Percentiles rank a stretch among this genome's conserved stretches.
phyloP scores from a whole-genome alignment of 305 asterid species.

The Ruellia speciosa region DNA sequence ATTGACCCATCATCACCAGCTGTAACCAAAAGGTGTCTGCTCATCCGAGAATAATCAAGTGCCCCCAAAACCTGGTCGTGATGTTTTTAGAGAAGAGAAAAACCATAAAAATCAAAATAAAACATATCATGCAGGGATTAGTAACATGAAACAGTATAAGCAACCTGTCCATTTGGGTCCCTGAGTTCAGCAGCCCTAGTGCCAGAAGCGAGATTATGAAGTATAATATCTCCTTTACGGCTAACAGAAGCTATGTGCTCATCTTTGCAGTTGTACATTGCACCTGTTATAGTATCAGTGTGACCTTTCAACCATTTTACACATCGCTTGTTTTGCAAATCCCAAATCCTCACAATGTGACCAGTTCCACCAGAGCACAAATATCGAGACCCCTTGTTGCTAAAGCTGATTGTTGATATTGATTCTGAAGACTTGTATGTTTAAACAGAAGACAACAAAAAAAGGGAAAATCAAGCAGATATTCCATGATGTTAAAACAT shows the following conservation, averaged over 20 bases:
- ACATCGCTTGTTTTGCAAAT: constrained; percentile 87
- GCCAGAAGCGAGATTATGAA: constrained; percentile 97
- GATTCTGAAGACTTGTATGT: constrained; percentile 53
- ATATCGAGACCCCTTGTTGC: constrained; percentile 89
- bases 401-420: constrained; percentile 79
- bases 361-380: constrained; percentile 95
- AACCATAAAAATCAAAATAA: constrained; percentile 21
- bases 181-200: constrained; percentile 84
- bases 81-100: constrained; percentile 30
- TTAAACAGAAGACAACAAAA: constrained; percentile 15
- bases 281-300: constrained; percentile 75
- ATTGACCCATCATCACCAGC: constrained; percentile 99
- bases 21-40: constrained; percentile 92
- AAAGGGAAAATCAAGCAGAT: constrained; percentile 15
- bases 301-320: constrained; percentile 98
- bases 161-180: constrained; percentile 95
- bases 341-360: constrained; percentile 95
- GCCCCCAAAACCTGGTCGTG: constrained; percentile 87
- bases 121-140: constrained; percentile 11
- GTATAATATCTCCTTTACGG: constrained; percentile 85
- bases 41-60: constrained; percentile 89
- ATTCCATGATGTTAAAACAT: background rate
- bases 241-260: constrained; percentile 96
- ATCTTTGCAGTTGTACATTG: constrained; percentile 93
- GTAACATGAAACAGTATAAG: constrained; percentile 18